Conservation (phyloP, 495 filamentous ascomycete species). For the Aspergillus leporis region DNA sequence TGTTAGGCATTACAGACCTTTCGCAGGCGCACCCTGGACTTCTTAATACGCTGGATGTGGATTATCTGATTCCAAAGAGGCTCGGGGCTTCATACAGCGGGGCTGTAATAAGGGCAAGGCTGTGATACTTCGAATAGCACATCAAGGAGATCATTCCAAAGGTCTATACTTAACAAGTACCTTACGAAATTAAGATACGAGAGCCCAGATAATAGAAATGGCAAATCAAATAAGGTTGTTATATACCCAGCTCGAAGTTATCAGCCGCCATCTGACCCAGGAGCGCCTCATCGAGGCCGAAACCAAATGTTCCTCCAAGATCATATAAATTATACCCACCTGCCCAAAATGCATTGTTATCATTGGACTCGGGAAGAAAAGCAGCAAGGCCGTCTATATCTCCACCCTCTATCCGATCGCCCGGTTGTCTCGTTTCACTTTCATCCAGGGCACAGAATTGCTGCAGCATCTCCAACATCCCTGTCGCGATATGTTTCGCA, state of each 20-base stretch:
- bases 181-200: background rate
- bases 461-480: constrained; percentile 27
- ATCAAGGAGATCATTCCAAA: background rate
- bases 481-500: constrained; percentile 30
- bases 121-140: background rate
- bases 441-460: constrained; percentile 4
- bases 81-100: constrained; percentile 7
- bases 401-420: background rate
- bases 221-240: background rate
- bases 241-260: constrained; percentile 1
- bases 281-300: constrained; percentile 6
- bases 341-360: constrained; percentile 3
- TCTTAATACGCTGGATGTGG: constrained; percentile 63
- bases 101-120: constrained; percentile 3
- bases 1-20: constrained; percentile 67
- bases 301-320: constrained; percentile 10
- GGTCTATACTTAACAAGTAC: background rate
- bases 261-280: constrained; percentile 10
- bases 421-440: background rate
- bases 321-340: constrained; percentile 8
- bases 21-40: constrained; percentile 61
- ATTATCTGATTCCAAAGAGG: constrained; percentile 54
- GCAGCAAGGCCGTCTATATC: background rate
- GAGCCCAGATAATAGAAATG: background rate
- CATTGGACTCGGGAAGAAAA: background rate